phyloP scores from a whole-genome alignment of 192 early-diverging fungal genomes.

The Coemansia sp. region DNA sequence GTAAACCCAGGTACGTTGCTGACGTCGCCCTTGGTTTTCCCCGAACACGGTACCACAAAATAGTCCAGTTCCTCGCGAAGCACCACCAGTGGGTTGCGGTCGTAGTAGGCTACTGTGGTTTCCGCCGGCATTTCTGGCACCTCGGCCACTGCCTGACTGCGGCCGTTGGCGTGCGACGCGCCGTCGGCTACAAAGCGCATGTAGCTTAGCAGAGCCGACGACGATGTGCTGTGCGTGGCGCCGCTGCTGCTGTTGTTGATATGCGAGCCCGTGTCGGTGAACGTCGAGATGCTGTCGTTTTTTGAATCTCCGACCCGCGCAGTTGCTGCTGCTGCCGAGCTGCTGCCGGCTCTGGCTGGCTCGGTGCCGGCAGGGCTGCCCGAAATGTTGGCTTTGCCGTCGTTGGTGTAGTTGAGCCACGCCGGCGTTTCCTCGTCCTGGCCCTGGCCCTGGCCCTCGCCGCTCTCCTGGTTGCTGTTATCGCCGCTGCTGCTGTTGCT shows the following conservation, averaged over 20 bases:
- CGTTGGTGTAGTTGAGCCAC: conserved; percentile 44
- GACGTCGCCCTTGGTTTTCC: conserved; percentile 41
- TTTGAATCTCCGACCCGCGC: conserved; percentile 25
- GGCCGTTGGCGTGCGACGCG: conserved; percentile 8
- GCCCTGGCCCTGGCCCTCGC: not conserved
- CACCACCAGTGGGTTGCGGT: conserved; percentile 71
- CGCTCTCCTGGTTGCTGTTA: conserved; percentile 9
- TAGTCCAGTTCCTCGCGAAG: conserved; percentile 79
- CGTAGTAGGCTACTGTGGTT: conserved; percentile 33
- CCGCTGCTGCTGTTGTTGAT: conserved; percentile 47
- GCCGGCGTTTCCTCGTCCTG: conserved; percentile 11
- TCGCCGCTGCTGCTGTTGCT: conserved; percentile 7
- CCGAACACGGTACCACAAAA: conserved; percentile 59
- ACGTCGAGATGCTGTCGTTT: conserved; percentile 49
- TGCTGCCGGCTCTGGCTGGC: not conserved
- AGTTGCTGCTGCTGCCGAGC: conserved; percentile 37
- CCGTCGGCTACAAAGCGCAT: conserved; percentile 46
- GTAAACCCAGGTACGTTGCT: conserved; percentile 46
- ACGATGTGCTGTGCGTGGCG: conserved; percentile 53
- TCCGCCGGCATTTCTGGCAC: conserved; percentile 11
- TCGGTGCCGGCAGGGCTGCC: conserved; percentile 12
- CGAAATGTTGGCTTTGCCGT: conserved; percentile 33
- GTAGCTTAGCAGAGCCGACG: conserved; percentile 55
- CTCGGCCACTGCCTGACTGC: conserved; percentile 3
- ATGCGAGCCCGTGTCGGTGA: conserved; percentile 39